phyloP scores from a whole-genome alignment of 2,329 filamentous ascomycete genomes.

The Pseudogymnoascus verrucosus region DNA sequence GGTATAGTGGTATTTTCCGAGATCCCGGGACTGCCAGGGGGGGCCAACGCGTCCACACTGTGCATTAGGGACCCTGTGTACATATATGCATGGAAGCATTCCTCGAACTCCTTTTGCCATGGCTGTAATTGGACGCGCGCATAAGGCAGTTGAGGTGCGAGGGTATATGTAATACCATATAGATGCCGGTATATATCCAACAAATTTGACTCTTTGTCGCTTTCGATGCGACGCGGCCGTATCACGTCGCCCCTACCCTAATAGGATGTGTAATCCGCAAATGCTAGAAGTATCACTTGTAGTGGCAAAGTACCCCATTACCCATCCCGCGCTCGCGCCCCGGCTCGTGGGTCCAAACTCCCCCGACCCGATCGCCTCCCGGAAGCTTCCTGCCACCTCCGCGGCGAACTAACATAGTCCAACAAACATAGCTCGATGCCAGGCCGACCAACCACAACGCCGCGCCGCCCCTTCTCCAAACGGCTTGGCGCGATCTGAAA shows the following conservation, averaged over 20 bases:
- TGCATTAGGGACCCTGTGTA: slow-evolving; percentile 5
- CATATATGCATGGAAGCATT: slow-evolving; percentile 6
- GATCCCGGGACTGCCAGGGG: slow-evolving; percentile 3
- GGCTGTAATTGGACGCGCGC: not conserved
- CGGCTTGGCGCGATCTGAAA: slow-evolving; percentile 2
- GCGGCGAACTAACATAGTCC: not conserved
- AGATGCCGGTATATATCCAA: not conserved
- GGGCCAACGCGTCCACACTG: not conserved
- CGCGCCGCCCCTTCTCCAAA: not conserved
- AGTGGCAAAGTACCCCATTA: not conserved
- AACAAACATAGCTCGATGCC: not conserved
- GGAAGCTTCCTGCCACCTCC: not conserved
- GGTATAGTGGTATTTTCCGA: not conserved
- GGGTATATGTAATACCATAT: not conserved
- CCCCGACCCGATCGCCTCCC: not conserved
- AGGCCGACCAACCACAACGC: not conserved
- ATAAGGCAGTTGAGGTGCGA: not conserved
- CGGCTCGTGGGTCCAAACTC: slow-evolving; percentile 5
- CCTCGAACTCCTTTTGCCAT: not conserved
- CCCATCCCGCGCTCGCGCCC: slow-evolving; percentile 6
- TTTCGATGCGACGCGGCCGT: not conserved
- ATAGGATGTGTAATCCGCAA: not conserved
- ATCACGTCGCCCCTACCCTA: not conserved
- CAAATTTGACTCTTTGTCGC: not conserved
- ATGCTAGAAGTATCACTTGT: not conserved